These are phyloP conservation scores for Juglanconis sp. DNA, from an alignment of 2,329 filamentous ascomycete species.

Conservation along the genomic window DNA sequence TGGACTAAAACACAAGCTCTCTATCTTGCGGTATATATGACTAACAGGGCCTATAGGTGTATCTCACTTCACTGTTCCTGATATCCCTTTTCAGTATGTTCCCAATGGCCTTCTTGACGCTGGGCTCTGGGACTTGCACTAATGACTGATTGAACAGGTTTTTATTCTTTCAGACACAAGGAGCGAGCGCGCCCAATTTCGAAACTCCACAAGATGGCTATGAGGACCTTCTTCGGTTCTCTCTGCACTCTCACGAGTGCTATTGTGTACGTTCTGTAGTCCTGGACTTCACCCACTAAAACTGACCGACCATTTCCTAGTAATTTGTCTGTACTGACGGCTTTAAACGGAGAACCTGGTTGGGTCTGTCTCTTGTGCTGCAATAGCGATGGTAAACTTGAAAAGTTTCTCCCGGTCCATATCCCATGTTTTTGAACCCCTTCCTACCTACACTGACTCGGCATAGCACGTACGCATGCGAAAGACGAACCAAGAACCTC, in stretches of 20 bases:
- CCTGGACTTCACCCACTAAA: background rate
- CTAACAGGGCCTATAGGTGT: conserved; percentile 36
- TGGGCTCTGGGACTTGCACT: background rate
- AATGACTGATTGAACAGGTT: conserved; percentile 31
- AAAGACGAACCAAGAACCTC: background rate
- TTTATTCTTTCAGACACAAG: conserved; percentile 52
- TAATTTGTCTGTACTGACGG: conserved; percentile 58
- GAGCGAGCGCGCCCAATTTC: conserved; percentile 37
- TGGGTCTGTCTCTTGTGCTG: conserved; percentile 67
- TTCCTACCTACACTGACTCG: background rate
- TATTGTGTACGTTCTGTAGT: conserved; percentile 44
- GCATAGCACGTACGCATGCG: background rate
- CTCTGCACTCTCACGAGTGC: conserved; percentile 55
- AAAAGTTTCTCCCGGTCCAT: background rate
- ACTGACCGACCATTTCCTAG: conserved; percentile 29
- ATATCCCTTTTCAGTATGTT: conserved; percentile 53
- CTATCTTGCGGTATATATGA: background rate
- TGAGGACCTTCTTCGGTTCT: conserved; percentile 58
- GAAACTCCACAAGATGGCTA: conserved; percentile 48
- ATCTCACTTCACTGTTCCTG: conserved; percentile 61
- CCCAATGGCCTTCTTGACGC: too few species aligned
- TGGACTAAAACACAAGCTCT: background rate
- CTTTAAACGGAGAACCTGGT: conserved; percentile 55
- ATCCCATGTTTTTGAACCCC: background rate
- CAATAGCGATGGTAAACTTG: conserved; percentile 55